A percentile compares a stretch with the other conserved stretches of the same genome.
Evolutionary conservation across 2,329 filamentous ascomycete species (phyloP).

Genomic region (Neurospora sp.): DNA sequence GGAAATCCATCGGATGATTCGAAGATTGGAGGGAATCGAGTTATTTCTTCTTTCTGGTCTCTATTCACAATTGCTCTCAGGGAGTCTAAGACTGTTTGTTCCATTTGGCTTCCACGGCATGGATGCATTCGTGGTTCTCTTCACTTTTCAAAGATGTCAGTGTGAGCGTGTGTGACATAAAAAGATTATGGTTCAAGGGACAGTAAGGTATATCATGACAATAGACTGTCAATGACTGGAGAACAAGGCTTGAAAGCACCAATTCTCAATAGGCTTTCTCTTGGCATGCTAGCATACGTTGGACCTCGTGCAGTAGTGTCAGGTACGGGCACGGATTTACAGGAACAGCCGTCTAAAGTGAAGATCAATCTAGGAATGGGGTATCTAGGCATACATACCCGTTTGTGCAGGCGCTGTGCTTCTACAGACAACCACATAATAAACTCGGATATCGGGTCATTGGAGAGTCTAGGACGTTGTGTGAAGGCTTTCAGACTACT

Average conservation of each 20-base stretch:
- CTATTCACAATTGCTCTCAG: too few relatives aligned
- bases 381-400: neutral
- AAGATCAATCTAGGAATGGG: neutral
- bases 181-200: too few relatives aligned
- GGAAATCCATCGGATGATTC: neutral
- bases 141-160: neutral
- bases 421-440: neutral
- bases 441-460: neutral
- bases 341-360: neutral
- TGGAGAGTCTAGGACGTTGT: neutral
- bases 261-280: neutral
- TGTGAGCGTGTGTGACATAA: neutral
- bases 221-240: neutral
- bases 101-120: too few relatives aligned
- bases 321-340: neutral
- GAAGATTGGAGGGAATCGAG: too few relatives aligned
- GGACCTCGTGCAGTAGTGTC: neutral
- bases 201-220: neutral
- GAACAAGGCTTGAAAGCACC: neutral
- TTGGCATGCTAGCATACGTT: neutral
- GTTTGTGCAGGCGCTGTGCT: neutral
- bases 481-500: neutral
- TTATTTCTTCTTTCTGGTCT: too few relatives aligned
- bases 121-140: neutral
- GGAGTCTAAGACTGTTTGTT: too few relatives aligned